phyloP scores from a whole-genome alignment of 495 filamentous ascomycete species.

The Articulospora tetracladia region DNA sequence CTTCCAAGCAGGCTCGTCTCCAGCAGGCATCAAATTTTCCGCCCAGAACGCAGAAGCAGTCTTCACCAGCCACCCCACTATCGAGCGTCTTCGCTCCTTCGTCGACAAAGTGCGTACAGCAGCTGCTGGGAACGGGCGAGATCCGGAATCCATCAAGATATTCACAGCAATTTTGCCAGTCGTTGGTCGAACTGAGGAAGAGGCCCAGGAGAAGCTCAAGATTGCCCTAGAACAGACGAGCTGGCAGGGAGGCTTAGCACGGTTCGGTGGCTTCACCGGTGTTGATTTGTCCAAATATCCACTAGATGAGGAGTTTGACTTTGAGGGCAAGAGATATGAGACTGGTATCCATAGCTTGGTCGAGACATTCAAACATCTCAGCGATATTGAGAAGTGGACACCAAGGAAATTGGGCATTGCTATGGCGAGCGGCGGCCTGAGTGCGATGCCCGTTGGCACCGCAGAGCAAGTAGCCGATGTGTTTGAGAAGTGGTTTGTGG shows the following conservation, averaged over 20 bases:
- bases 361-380: conserved; percentile 41
- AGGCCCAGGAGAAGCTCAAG: conserved; percentile 43
- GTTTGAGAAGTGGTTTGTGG: conserved; percentile 56
- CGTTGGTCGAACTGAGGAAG: conserved; percentile 49
- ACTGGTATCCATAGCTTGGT: conserved; percentile 27
- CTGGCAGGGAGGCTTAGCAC: conserved; percentile 50
- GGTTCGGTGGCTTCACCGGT: conserved; percentile 38
- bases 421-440: conserved; percentile 53
- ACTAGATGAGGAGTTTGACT: conserved; percentile 31
- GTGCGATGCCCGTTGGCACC: conserved; percentile 53
- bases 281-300: conserved; percentile 46
- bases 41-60: conserved; percentile 59
- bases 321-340: not conserved
- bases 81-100: conserved; percentile 44
- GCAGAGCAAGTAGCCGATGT: conserved; percentile 54
- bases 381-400: conserved; percentile 32
- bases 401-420: conserved; percentile 48
- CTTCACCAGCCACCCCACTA: conserved; percentile 41
- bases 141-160: conserved; percentile 55
- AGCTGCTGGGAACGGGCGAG: conserved; percentile 45
- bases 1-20: conserved; percentile 63
- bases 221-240: conserved; percentile 46
- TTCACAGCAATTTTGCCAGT: conserved; percentile 55
- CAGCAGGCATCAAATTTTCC: conserved; percentile 59
- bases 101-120: conserved; percentile 52